Evolutionary conservation across 306 rosid genomes (phyloP).

Genomic region (Cucurbita ficifolia): DNA sequence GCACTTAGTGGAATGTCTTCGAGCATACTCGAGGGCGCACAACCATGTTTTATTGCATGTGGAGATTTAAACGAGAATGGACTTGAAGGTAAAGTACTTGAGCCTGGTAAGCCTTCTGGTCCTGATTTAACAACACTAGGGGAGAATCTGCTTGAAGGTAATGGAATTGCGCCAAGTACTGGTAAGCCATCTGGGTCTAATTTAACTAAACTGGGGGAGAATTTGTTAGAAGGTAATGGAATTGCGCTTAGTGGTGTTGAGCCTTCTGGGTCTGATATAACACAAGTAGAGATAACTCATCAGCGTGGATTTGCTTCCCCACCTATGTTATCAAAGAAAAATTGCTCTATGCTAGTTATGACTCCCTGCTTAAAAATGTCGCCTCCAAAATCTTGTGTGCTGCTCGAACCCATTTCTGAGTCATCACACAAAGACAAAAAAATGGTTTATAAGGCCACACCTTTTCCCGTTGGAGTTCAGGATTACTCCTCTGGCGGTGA

Average conservation of each 20-base stretch:
- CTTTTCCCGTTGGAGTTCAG: constrained; percentile 53
- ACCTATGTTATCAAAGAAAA: constrained; percentile 15
- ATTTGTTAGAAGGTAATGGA: constrained; percentile 16
- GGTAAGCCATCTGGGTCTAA: constrained; percentile 23
- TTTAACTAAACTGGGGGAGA: constrained; percentile 1
- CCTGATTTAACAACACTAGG: not conserved
- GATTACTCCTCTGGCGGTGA: constrained; percentile 28
- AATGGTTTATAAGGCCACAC: constrained; percentile 44
- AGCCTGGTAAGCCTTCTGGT: constrained; percentile 26
- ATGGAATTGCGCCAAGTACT: constrained; percentile 20
- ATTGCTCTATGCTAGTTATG: constrained; percentile 36
- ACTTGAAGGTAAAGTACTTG: constrained; percentile 12
- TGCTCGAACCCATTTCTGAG: constrained; percentile 76
- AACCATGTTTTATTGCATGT: constrained; percentile 10
- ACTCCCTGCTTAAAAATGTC: constrained; percentile 76
- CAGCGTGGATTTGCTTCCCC: constrained; percentile 27
- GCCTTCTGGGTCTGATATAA: constrained; percentile 22
- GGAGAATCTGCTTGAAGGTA: constrained; percentile 19
- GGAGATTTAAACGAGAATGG: constrained; percentile 21
- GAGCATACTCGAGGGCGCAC: constrained; percentile 10
- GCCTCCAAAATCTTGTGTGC: constrained; percentile 73
- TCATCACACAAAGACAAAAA: constrained; percentile 18
- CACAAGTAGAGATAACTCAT: constrained; percentile 14
- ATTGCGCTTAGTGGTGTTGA: constrained; percentile 25
- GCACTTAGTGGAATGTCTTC: constrained; percentile 29